Evolutionary conservation across 768 basidiomycete species (phyloP).

Genomic region (Podaxis mareebaensis): DNA sequence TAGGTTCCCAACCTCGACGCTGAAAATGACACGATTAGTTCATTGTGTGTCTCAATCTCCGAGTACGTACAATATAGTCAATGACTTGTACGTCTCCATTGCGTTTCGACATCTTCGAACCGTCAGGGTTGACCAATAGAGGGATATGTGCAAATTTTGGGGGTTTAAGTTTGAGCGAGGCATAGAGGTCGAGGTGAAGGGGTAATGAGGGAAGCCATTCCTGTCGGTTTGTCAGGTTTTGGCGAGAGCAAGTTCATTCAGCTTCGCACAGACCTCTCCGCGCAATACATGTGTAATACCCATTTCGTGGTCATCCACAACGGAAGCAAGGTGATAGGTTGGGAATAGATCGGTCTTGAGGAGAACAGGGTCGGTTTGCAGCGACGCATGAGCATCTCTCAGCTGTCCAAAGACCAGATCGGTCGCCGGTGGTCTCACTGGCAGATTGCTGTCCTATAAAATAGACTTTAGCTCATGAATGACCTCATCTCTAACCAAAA

Average conservation of each 20-base stretch:
- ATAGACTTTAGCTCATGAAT: neutral
- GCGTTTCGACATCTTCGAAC: constrained; percentile 93
- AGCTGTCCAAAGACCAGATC: constrained; percentile 80
- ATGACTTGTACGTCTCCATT: constrained; percentile 86
- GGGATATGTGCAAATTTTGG: constrained; percentile 90
- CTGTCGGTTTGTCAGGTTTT: constrained; percentile 36
- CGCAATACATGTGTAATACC: constrained; percentile 93
- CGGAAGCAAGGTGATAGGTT: constrained; percentile 93
- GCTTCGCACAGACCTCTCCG: constrained; percentile 66
- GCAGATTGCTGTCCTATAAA: constrained; percentile 58
- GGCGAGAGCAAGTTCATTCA: neutral
- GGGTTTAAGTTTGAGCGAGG: constrained; percentile 64
- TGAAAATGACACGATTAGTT: constrained; percentile 28
- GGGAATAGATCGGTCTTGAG: constrained; percentile 93
- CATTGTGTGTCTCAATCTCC: neutral
- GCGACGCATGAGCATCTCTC: constrained; percentile 73
- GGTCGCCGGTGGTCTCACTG: constrained; percentile 44
- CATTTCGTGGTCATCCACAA: constrained; percentile 97
- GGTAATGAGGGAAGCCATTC: constrained; percentile 97
- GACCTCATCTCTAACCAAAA: neutral
- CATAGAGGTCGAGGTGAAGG: constrained; percentile 88
- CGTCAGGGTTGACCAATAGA: constrained; percentile 85
- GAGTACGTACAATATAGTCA: constrained; percentile 72
- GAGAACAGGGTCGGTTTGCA: constrained; percentile 88
- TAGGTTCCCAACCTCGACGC: constrained; percentile 85